Percentiles rank a stretch among this genome's conserved stretches.
Evolutionary conservation across 192 early-diverging fungal species (phyloP).

Genomic region (Podila horticola): DNA sequence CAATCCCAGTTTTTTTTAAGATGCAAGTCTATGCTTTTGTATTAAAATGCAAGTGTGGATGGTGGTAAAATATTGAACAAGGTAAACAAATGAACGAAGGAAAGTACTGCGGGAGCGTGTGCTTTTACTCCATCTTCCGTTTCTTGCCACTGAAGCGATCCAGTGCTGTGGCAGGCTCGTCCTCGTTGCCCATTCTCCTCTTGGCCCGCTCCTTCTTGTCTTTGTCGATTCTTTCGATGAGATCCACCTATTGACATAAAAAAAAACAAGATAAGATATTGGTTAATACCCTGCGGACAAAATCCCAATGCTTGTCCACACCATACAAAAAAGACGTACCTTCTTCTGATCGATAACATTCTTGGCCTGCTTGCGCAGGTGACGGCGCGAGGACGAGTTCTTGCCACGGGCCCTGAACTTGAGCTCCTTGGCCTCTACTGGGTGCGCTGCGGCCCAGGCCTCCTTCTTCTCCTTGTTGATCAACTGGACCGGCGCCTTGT

Average conservation of each 20-base stretch:
- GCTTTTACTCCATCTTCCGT: conserved; percentile 28
- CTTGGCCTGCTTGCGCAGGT: conserved; percentile 79
- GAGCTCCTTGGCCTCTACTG: conserved; percentile 61
- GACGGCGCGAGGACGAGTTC: conserved; percentile 80
- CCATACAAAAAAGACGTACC: conserved; percentile 34
- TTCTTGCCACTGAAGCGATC: conserved; percentile 69
- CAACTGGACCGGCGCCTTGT: conserved; percentile 70
- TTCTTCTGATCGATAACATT: conserved; percentile 84
- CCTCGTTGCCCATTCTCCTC: conserved; percentile 57
- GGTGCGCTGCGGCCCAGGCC: conserved; percentile 64
- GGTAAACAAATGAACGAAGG: not conserved
- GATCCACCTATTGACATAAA: conserved; percentile 38
- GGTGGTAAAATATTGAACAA: not conserved
- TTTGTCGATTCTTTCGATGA: conserved; percentile 64
- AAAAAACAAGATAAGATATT: not conserved
- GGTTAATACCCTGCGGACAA: not conserved
- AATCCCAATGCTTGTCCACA: no score
- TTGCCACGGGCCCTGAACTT: conserved; percentile 73
- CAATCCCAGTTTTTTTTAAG: no score
- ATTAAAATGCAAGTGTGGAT: not conserved
- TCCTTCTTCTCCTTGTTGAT: conserved; percentile 65
- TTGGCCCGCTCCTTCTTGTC: conserved; percentile 63
- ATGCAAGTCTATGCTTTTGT: no score
- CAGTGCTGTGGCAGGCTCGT: conserved; percentile 65
- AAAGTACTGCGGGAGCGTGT: not conserved